These are phyloP conservation scores for Boehmeria nivea DNA, from an alignment of 306 rosid genomes.

Conservation along the genomic window DNA sequence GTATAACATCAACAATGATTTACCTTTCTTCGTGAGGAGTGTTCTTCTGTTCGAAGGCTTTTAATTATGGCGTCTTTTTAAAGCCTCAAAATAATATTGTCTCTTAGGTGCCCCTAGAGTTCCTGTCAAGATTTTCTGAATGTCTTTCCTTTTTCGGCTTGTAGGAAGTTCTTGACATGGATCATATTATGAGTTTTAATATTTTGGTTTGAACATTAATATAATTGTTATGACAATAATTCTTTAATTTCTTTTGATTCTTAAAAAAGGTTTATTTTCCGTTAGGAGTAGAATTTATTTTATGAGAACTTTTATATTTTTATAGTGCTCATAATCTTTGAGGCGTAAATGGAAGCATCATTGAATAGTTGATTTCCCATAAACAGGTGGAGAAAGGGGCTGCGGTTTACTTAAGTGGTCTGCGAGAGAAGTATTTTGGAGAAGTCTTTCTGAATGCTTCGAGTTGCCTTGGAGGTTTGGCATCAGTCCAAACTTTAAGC, in stretches of 20 bases:
- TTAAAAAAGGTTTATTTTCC: too few species aligned
- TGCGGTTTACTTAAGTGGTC: slow-evolving; percentile 83
- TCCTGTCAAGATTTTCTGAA: too few species aligned
- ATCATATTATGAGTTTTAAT: too few species aligned
- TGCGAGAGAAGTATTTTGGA: slow-evolving; percentile 89
- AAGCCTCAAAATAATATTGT: too few species aligned
- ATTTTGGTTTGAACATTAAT: too few species aligned
- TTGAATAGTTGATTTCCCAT: slow-evolving; percentile 24
- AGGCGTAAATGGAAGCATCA: not conserved
- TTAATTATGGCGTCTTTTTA: too few species aligned
- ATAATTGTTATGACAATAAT: too few species aligned
- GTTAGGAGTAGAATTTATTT: too few species aligned
- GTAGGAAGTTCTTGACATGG: too few species aligned
- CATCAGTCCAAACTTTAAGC: slow-evolving; percentile 40
- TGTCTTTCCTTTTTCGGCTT: too few species aligned
- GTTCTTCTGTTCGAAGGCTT: not conserved
- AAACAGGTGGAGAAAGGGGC: slow-evolving; percentile 89
- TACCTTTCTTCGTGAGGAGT: not conserved
- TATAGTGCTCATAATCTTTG: not conserved
- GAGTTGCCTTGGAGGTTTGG: slow-evolving; percentile 44
- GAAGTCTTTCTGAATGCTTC: slow-evolving; percentile 85
- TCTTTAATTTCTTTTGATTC: too few species aligned
- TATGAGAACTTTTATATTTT: not conserved
- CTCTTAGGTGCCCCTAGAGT: too few species aligned
- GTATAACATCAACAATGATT: slow-evolving; percentile 7